Base-by-base conservation (phyloP, 805 yeast genomes). In the Scheffersomyces amazonensis region DNA sequence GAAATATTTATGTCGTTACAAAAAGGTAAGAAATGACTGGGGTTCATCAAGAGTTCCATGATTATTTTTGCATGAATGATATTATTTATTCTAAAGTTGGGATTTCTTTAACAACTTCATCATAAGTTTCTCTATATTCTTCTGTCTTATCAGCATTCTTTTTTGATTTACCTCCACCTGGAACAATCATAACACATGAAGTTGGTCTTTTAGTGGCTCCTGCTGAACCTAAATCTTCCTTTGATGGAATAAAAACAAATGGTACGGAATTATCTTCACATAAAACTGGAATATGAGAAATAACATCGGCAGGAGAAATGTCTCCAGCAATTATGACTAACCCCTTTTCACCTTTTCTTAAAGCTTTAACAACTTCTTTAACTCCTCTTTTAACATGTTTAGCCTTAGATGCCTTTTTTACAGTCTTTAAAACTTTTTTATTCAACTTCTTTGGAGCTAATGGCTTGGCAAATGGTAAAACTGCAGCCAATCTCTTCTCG, bases 201-300 rank as follows among this genome's bases (percentile, higher is more conserved):
- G 99, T 93, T 52, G 99, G 98, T 76, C 99, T 85, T 75, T 93
- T 93, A 41, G 99, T 93, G 45, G 97, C 96, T 60, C 98, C 98
- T 18, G 99, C 99, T 47, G 96, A 86, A 24, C 99, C 99, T 50
- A 93, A 78, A 61, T 93, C 98, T 72, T 93, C 97, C 70, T 93
- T 93, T 35, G 97, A 89, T 55, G 99, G 99, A 46, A 93, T 80
- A 66, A 93, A 93, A 30, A 91, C 77, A 60, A 73, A 95, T 56
- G 98, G 97, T 35, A 93, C 97, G 34, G 85, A 69, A 47, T 78
- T 72, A 62, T 93, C 99, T 71, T 93, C 99, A 71, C 99, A 93
- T 46, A 93, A 77, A 34, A 95, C 97, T 39, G 99, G 99, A 40
- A 93, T 79, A 62, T 93, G 99, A 31, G 97, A 88, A 51, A 95